Evolutionary conservation across 257 asterid genomes (phyloP), one percentile per base, ranked within the genome.

Genomic region (Solanum raphanifolium): DNA sequence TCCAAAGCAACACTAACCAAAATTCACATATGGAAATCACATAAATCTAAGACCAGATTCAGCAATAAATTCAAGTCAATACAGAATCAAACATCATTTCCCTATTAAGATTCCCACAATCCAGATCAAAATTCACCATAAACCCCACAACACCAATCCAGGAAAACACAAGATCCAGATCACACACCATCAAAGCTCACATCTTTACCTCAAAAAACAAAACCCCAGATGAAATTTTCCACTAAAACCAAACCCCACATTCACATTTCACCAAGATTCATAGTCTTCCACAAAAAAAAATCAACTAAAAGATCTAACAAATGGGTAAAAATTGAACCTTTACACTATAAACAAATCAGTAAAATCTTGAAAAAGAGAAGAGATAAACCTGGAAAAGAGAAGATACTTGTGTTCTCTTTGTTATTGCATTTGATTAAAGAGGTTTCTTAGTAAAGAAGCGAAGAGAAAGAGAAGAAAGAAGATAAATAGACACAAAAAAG

Each of bases 81-180:
- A 23, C 6, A 38, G 35, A 66, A 46, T 35, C 16, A 69, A 12
- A 74, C 65, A 39, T 15, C 21, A 43, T 72, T 55, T 7, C 83
- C 82, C 71, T 21, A 25, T 38, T 60, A 38, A 60, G 71, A 84
- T 84, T 84, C 39, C 83, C 60, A 85, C 83, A 74, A 65, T 13
- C 87, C 32, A 69, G 79, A 71, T 25, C 38, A 79, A 58, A 73
- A 83, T 48, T 86, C 71, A 86, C 66, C 76, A 62, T 83, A 60
- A 39, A 71, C 3, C 41, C 46, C 29, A 41, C 38, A 88, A 52
- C 12, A 5, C 69, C 41, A 52, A 81, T 79, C 55, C 81, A 88
- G 29, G 68, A 21, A 55, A 76, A 88, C 76, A 52, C 66, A 69
- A 81, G 88, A 81, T 83, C 91, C 89, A 66, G 84, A 87, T 85